phyloP scores from a whole-genome alignment of 805 yeast genomes.

The Yarrowia alimentaria region DNA sequence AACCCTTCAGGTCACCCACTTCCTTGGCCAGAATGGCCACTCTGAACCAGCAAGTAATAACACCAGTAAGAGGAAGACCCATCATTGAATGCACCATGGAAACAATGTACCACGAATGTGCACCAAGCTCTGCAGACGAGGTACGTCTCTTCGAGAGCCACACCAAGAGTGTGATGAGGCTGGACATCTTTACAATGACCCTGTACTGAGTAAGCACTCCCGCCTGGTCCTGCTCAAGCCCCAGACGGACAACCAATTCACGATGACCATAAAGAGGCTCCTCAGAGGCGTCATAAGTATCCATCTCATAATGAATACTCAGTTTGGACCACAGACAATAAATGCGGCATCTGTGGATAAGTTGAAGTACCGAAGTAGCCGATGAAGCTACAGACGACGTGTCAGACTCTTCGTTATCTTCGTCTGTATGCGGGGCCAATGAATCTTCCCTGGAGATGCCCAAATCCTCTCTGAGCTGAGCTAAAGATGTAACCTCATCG shows the following conservation, averaged over 20 bases:
- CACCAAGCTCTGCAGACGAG: slow-evolving; percentile 1
- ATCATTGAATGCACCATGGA: slow-evolving; percentile 14
- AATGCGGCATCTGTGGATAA: slow-evolving; percentile 26
- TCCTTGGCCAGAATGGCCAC: slow-evolving; percentile 21
- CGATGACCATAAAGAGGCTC: slow-evolving; percentile 20
- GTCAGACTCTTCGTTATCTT: slow-evolving; percentile 10
- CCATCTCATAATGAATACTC: slow-evolving; percentile 24
- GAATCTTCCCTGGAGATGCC: slow-evolving; percentile 21
- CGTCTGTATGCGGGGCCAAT: slow-evolving; percentile 6
- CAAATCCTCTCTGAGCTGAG: slow-evolving; percentile 10
- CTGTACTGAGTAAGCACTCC: slow-evolving; percentile 18
- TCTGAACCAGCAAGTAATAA: slow-evolving; percentile 24
- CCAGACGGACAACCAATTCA: slow-evolving; percentile 7
- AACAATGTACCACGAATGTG: slow-evolving; percentile 23
- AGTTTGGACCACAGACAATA: slow-evolving; percentile 15
- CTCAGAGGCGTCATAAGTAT: slow-evolving; percentile 19
- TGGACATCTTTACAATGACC: slow-evolving; percentile 17
- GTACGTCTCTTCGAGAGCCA: slow-evolving; percentile 12
- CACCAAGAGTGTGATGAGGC: slow-evolving; percentile 17
- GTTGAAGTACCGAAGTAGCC: slow-evolving; percentile 9
- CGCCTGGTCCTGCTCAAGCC: slow-evolving; percentile 16
- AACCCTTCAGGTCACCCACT: slow-evolving; percentile 3
- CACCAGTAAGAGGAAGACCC: slow-evolving; percentile 17
- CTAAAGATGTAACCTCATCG: slow-evolving; percentile 8
- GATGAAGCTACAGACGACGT: slow-evolving; percentile 13